phyloP scores from a whole-genome alignment of 306 rosid genomes.

The Glycine latifolia region DNA sequence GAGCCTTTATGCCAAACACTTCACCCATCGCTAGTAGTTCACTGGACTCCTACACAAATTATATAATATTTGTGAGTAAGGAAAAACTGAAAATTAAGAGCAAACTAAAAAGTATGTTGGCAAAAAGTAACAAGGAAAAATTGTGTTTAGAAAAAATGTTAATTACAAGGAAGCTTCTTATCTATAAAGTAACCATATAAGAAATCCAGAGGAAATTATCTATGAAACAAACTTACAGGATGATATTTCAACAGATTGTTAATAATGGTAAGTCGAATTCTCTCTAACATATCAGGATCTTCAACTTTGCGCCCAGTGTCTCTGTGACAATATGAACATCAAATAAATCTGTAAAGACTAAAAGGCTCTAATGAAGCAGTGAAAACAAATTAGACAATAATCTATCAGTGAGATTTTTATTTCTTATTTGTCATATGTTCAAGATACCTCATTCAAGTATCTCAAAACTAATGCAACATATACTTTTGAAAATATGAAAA shows the following conservation, averaged over 20 bases:
- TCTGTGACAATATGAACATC: conserved; percentile 62
- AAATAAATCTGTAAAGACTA: conserved; percentile 47
- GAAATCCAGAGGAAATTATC: conserved; percentile 33
- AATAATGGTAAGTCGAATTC: conserved; percentile 93
- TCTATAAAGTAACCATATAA: conserved; percentile 31
- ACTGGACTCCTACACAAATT: conserved; percentile 78
- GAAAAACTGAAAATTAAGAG: conserved; percentile 29
- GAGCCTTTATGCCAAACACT: conserved; percentile 94
- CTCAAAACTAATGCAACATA: neutral
- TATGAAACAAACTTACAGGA: conserved; percentile 71
- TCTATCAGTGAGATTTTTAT: conserved; percentile 16
- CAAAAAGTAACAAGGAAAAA: conserved; percentile 15
- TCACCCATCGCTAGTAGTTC: conserved; percentile 92
- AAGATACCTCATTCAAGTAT: neutral
- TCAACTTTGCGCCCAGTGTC: conserved; percentile 97
- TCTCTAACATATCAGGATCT: conserved; percentile 93
- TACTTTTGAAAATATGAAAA: neutral
- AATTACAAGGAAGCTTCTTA: conserved; percentile 25
- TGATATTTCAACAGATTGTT: conserved; percentile 90
- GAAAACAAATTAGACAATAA: neutral
- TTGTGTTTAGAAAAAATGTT: conserved; percentile 16
- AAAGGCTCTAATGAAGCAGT: conserved; percentile 34
- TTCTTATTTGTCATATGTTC: conserved; percentile 30
- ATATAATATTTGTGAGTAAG: conserved; percentile 40
- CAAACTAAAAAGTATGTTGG: conserved; percentile 26